Base-by-base conservation (phyloP, 73 alveolate genomes). In the Paramecium primaurelia region DNA sequence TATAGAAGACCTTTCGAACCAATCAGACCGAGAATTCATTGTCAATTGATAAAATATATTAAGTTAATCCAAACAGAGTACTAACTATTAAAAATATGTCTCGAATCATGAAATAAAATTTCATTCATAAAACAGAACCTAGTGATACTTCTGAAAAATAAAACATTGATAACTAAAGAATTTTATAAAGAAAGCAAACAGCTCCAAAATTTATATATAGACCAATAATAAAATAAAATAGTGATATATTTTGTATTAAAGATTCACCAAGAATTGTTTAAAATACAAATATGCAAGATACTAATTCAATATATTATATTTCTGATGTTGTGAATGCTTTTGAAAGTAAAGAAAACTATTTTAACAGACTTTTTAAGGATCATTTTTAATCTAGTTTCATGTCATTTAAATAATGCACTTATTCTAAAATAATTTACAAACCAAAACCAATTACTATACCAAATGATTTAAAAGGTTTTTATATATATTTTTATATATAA, bases 391-490 rank as follows among this genome's bases (percentile, higher is more conserved):
- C 51, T 25, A 68, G 90, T 14, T 71, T 42, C 6, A 40, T 54
- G 42, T 86, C 90, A 8, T 64, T 42, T 9, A 89, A 22, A 20
- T 47, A 30, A 16, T 8, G 90, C 38, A 58, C 22, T 5, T 22
- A n/a, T 89, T 42, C 58, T 32, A 71, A 34, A 25, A 58, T 89
- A 20, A 38, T 45, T 60, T 59, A 30, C 80, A 59, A 28, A 51
- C 75, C 94, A 42, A 89, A 89, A 45, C 36, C 54, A 44, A 8
- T 73, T 12, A 49, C 20, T 45, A 34, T 89, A 12, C 94, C 86
- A 36, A 6, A 20, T 12, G 47, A 87, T 87, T 59, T 51, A 37
- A 36, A 59, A 34, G 47, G 93, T 87, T 54, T 18, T 54, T 51
- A 12, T 83, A 45, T 14, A 36, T 86, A 51, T 32, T 14, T 14